Base-by-base conservation (phyloP, 371 early-diverging fungal species). In the Synchytrium microbalum region DNA sequence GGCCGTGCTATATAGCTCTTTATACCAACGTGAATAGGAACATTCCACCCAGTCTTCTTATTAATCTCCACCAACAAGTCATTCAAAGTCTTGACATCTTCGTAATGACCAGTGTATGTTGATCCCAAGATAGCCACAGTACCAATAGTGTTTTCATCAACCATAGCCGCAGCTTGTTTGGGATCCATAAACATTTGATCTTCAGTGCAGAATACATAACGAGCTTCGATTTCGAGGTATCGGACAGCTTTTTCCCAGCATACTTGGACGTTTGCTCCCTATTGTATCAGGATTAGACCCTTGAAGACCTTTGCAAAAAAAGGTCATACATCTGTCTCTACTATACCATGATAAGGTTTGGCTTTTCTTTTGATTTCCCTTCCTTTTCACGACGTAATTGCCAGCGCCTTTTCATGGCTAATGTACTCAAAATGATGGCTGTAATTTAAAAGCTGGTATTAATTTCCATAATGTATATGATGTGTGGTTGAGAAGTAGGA, bases 91-190 rank as follows among this genome's bases (percentile, higher is more conserved):
- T 79, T 70, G 23, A 86, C 88, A 68, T 86, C 81, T 69, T 91
- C 91, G 67, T 83, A 90, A 65, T 89, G 88, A 60, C 90, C 90
- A 3, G 90, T 91, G 69, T 87, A 91, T 19, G 89, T 89, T 55
- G 84, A 84, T 8, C 91, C 91, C 29, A 91, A 73, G 58, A 82
- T 88, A 53, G 79, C 77, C 67, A 73, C 79, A 54, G 87, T 74
- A 70, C 89, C 90, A 52, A 90, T 86, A 8, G 90, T 90, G 72
- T 90, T 90, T 59, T 89, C 88, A 68, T 90, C 88, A 26, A 83
- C 75, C 52, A 77, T 69, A 16, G 79, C 76, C 10, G 76, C 69
- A 53, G 86, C 87, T 64, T 84, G 76, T 32, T 80, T 62, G 58
- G 81, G 72, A 58, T 64, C 84, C 79, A 69, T 88, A 19, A 38